A percentile compares a stretch with the other conserved stretches of the same genome.
Conservation (phyloP, 805 yeast species). For the Ogataea paraovalis region DNA sequence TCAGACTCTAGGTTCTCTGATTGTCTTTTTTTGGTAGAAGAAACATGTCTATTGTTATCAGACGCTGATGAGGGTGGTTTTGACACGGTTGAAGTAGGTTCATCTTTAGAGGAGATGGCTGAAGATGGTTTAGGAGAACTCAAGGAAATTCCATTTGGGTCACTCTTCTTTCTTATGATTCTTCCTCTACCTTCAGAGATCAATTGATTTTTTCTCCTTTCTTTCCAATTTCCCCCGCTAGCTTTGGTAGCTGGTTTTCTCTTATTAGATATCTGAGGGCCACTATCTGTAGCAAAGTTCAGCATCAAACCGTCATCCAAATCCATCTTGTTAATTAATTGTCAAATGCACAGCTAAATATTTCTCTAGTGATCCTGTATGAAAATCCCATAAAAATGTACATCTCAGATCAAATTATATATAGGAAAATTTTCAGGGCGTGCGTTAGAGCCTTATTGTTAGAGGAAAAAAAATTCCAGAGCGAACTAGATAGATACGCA, state of each 20-base stretch:
- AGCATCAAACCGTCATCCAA: conserved; percentile 69
- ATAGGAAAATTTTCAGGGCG: neutral
- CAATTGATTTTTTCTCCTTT: conserved; percentile 61
- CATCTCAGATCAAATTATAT: neutral
- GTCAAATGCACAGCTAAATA: too few relatives aligned
- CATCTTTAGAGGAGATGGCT: neutral
- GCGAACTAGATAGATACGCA: neutral
- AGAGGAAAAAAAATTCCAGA: conserved; percentile 2
- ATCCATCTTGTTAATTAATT: conserved; percentile 18
- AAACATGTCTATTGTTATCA: neutral
- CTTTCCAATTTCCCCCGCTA: conserved; percentile 80
- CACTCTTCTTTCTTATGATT: conserved; percentile 13
- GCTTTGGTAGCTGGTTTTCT: conserved; percentile 34
- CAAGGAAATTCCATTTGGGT: conserved; percentile 13
- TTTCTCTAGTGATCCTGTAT: too few relatives aligned
- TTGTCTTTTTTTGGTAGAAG: conserved; percentile 6
- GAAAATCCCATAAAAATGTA: neutral
- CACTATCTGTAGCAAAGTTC: conserved; percentile 58
- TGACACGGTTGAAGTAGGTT: neutral
- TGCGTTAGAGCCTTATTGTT: conserved; percentile 7
- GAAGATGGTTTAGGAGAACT: neutral
- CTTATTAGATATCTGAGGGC: conserved; percentile 18
- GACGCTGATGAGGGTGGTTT: conserved; percentile 7
- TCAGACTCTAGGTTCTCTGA: conserved; percentile 20
- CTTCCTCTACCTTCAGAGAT: conserved; percentile 42